Conservation (phyloP, 2,329 filamentous ascomycete species). For the Xylariaceae sp. region DNA sequence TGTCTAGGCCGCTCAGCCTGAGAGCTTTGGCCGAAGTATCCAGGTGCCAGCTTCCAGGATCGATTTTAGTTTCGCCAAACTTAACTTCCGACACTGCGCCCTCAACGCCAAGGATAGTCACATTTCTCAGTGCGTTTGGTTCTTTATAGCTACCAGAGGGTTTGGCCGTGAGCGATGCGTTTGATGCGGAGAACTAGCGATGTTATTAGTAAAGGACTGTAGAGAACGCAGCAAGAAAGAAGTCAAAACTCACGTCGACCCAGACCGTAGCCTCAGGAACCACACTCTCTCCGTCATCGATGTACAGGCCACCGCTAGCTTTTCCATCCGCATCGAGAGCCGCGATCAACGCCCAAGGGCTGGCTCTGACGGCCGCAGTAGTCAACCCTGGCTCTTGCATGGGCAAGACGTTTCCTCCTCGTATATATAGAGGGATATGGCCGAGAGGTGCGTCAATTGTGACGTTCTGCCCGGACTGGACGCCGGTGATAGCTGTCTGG, state of each 20-base stretch:
- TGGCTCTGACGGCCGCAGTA: conserved; percentile 65
- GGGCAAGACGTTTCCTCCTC: conserved; percentile 71
- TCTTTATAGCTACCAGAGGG: conserved; percentile 60
- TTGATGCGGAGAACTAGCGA: conserved; percentile 48
- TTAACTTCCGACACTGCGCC: conserved; percentile 50
- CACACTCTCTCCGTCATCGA: conserved; percentile 77
- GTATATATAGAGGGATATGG: conserved; percentile 73
- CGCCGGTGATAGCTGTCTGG: conserved; percentile 55
- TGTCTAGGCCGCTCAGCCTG: conserved; percentile 55
- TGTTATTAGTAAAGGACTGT: background rate
- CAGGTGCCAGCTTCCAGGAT: conserved; percentile 52
- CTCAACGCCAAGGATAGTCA: conserved; percentile 66
- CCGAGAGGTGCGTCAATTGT: conserved; percentile 57
- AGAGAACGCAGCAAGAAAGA: background rate
- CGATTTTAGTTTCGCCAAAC: conserved; percentile 56
- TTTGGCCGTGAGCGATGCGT: conserved; percentile 52
- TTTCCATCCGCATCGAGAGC: conserved; percentile 61
- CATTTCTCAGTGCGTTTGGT: conserved; percentile 62
- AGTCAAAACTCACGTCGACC: conserved; percentile 51
- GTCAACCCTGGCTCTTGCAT: conserved; percentile 72
- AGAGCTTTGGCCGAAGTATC: conserved; percentile 55
- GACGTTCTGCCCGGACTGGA: conserved; percentile 46
- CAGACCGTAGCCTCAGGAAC: conserved; percentile 59
- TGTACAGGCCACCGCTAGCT: conserved; percentile 68
- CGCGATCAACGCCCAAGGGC: conserved; percentile 70